Evolutionary conservation across 2,329 filamentous ascomycete species (phyloP), one percentile per base, ranked within the genome.

Genomic region (Cephalotrichum gorgonifer): DNA sequence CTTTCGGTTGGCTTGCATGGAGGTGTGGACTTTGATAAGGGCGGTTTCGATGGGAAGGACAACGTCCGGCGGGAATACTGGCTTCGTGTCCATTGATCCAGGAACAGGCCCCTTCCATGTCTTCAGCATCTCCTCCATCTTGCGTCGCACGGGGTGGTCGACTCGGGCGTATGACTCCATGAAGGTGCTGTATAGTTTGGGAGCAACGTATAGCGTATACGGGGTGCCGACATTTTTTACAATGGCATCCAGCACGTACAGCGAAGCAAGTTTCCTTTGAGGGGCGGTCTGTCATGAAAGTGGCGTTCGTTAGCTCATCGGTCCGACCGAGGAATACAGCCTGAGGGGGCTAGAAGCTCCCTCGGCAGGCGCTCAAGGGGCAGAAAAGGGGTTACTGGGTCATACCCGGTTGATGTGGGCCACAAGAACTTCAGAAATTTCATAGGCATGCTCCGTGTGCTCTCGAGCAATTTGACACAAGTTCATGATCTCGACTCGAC

Each of bases 221-320:
- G 93, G 93, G 1, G 91, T 96, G 53, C 93, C 93, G 53, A 98
- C 89, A 72, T 98, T 97, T 69, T 98, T 98, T 62, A 95, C 90
- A 53, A 98, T 91, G 15, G 91, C 97, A 69, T 98, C 93, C 61
- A 98, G 83, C 55, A 98, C 88, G 68, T 97, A 98, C 26, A 98
- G 76, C n/a, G 93, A 88, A 17, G 93, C 90, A 3, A 98, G 74
- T 62, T 97, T 98, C 65, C 89, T 90, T 53, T 81, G 78, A 35
- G 93, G 89, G 43, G 88, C 80, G 49, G 86, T 88, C 93, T 98
- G 68, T 55, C 39, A 39, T 7, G 14, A 38, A 22, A 39, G 28
- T n/a, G n/a, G n/a, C n/a, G n/a, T n/a, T 31, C 17, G 42, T 50
- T 48, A 27, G 47, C 28, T 11, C 23, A 35, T 44, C 14, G 8